These are phyloP conservation scores for Xylariaceae sp. DNA, from an alignment of 2,329 filamentous ascomycete species.

Conservation along the genomic window DNA sequence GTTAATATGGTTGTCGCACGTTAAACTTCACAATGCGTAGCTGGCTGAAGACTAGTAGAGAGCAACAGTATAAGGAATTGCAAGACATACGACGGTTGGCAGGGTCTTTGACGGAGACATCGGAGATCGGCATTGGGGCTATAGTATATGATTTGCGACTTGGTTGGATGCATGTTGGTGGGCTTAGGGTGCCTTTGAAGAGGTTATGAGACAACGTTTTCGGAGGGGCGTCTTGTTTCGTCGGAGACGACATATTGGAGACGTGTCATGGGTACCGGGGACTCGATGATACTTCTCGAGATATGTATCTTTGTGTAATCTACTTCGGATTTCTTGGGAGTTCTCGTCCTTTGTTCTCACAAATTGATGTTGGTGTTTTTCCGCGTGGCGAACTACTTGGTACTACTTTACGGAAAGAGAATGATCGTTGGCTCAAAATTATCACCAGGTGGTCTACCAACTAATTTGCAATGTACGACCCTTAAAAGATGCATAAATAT, in stretches of 20 bases:
- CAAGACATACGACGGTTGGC: slow-evolving; percentile 18
- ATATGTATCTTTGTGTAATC: neutral
- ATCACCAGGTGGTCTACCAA: neutral
- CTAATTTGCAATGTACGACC: neutral
- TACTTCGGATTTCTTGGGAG: neutral
- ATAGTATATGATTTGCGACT: slow-evolving; percentile 26
- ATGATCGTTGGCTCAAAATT: neutral
- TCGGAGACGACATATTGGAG: neutral
- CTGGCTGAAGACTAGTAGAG: slow-evolving; percentile 7
- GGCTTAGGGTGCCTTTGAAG: slow-evolving; percentile 23
- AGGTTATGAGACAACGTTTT: slow-evolving; percentile 15
- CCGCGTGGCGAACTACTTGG: neutral
- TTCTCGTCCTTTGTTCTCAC: neutral
- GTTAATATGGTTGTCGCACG: too few relatives aligned
- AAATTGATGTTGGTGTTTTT: neutral
- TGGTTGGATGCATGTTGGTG: slow-evolving; percentile 18
- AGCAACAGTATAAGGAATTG: neutral
- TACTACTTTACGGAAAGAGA: too few relatives aligned
- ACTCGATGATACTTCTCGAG: neutral
- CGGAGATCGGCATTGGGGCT: slow-evolving; percentile 19
- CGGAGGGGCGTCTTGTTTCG: slow-evolving; percentile 5
- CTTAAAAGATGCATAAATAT: too few relatives aligned
- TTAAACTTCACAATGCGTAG: too few relatives aligned
- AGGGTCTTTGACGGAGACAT: slow-evolving; percentile 21
- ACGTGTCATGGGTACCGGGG: neutral